Conservation (phyloP, 257 asterid species). For the Solanum ahanhuiri region DNA sequence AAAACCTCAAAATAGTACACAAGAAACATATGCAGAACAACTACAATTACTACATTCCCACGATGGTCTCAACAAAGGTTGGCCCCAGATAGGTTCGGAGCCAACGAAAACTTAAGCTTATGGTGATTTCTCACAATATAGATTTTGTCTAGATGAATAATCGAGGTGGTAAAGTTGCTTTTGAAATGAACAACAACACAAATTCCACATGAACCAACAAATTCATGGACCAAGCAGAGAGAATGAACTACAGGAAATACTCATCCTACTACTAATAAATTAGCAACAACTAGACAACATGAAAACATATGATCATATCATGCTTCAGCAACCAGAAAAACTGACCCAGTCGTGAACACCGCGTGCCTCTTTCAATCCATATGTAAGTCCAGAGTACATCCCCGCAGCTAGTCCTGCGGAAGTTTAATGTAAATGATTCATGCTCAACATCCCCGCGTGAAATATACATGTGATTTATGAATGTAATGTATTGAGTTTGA, state of each 20-base stretch:
- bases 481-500: background rate
- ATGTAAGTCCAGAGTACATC: conserved; percentile 73
- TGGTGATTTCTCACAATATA: background rate
- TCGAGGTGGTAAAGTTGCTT: background rate
- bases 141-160: background rate
- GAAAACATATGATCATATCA: background rate
- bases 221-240: background rate
- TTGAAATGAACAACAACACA: background rate
- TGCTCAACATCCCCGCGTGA: background rate
- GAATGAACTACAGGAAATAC: background rate
- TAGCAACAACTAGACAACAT: background rate
- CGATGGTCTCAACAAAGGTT: background rate
- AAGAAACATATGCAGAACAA: background rate
- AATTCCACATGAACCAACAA: background rate
- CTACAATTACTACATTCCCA: no score
- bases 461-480: background rate
- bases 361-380: conserved; percentile 75
- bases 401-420: conserved; percentile 84
- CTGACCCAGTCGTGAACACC: conserved; percentile 90
- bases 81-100: background rate
- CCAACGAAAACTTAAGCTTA: background rate
- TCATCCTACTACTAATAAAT: background rate
- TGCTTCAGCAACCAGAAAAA: background rate
- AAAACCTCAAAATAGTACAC: background rate
- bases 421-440: background rate